phyloP scores from a whole-genome alignment of 2,329 filamentous ascomycete genomes.

The Colletotrichum noveboracense region DNA sequence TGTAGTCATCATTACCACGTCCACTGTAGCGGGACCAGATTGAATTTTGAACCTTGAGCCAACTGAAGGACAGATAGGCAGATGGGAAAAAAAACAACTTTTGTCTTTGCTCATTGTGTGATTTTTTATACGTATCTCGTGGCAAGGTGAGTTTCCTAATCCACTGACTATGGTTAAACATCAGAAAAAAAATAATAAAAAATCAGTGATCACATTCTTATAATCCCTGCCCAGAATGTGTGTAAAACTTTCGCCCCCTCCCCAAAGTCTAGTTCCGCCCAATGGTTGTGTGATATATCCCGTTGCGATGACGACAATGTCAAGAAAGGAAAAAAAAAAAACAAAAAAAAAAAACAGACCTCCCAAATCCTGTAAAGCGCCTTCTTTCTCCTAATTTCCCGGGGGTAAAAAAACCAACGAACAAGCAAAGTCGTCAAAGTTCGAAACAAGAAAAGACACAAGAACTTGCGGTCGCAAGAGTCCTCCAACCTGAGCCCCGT shows the following conservation, averaged over 20 bases:
- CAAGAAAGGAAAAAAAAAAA: not conserved
- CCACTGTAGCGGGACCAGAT: not conserved
- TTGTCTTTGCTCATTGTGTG: not conserved
- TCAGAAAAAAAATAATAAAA: not conserved
- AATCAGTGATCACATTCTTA: constrained; percentile 9
- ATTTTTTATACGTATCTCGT: not conserved
- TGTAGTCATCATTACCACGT: not conserved
- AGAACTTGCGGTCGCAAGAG: not conserved
- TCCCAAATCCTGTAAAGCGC: constrained; percentile 12
- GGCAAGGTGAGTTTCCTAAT: not conserved
- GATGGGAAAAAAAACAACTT: not conserved
- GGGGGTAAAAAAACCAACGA: not conserved
- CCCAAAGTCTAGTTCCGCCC: constrained; percentile 13
- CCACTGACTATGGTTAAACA: constrained; percentile 10
- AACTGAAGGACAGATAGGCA: not conserved
- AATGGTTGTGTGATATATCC: constrained; percentile 2
- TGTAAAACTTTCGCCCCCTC: not conserved
- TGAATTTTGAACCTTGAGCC: not conserved
- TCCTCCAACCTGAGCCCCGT: not conserved
- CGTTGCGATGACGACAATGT: not conserved
- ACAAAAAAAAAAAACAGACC: not conserved
- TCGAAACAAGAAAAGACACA: not conserved
- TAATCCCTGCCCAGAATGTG: constrained; percentile 9
- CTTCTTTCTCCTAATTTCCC: constrained; percentile 9
- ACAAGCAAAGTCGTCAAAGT: not conserved